Conservation (phyloP, 306 rosid genomes). For the Neltuma alba region DNA sequence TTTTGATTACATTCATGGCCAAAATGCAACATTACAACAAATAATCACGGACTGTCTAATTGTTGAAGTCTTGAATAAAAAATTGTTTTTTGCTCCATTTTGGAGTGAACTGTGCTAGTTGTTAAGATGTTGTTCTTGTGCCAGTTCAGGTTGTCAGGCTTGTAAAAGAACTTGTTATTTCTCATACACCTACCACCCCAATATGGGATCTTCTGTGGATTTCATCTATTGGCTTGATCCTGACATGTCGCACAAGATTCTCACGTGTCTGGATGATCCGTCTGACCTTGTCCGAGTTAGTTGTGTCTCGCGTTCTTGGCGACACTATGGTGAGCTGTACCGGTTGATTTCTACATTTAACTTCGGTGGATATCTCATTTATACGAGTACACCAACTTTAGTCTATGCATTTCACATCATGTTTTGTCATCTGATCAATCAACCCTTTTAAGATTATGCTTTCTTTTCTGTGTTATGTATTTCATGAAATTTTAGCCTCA, state of each 20-base stretch:
- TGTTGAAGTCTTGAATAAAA: not conserved
- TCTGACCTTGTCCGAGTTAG: conserved; percentile 60
- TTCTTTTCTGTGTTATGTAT: conserved; percentile 6
- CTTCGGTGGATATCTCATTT: not conserved
- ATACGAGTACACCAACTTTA: conserved; percentile 17
- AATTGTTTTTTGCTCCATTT: conserved; percentile 21
- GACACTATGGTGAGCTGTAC: conserved; percentile 63
- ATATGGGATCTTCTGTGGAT: conserved; percentile 55
- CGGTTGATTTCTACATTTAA: not conserved
- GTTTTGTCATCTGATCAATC: conserved; percentile 20
- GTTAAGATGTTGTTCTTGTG: conserved; percentile 24
- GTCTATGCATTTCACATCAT: conserved; percentile 12
- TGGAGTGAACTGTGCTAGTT: conserved; percentile 23
- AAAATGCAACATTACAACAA: not conserved
- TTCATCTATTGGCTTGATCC: conserved; percentile 54
- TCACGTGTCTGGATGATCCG: conserved; percentile 64
- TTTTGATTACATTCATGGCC: conserved; percentile 17
- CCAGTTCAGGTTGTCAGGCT: conserved; percentile 50
- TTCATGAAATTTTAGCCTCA: not conserved
- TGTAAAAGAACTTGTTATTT: conserved; percentile 34
- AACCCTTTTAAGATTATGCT: conserved; percentile 13
- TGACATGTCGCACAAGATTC: conserved; percentile 55
- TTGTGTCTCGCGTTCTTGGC: conserved; percentile 72
- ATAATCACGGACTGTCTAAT: not conserved
- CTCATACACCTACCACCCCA: conserved; percentile 23